These are phyloP conservation scores for Mycena maculata DNA, from an alignment of 768 basidiomycete genomes.

Conservation along the genomic window DNA sequence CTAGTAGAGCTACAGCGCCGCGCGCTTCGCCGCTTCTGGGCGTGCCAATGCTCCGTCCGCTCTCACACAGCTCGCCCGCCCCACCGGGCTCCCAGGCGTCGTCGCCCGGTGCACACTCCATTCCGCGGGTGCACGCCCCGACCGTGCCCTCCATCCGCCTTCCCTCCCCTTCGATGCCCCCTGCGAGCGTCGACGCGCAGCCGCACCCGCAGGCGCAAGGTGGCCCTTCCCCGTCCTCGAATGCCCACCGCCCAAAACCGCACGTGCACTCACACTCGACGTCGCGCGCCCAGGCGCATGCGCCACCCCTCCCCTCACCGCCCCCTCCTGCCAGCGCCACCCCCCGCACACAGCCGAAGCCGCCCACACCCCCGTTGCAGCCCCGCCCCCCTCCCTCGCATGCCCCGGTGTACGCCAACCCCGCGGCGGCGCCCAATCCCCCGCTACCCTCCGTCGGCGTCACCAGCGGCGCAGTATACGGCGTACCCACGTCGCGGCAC, in stretches of 20 bases:
- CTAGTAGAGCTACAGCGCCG: constrained; percentile 43
- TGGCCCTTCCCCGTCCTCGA: not conserved
- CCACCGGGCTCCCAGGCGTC: not conserved
- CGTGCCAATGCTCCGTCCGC: constrained; percentile 6
- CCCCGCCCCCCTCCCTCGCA: not conserved
- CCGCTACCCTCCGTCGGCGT: not conserved
- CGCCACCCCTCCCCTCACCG: not conserved
- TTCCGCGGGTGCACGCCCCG: constrained; percentile 1
- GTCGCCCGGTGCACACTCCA: not conserved
- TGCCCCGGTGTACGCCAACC: not conserved
- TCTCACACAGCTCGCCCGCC: not conserved
- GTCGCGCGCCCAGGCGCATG: constrained; percentile 21
- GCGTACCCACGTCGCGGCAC: not conserved
- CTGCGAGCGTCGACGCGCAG: not conserved
- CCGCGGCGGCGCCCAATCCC: not conserved
- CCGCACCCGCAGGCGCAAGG: not conserved
- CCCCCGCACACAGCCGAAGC: not conserved
- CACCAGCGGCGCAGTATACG: not conserved
- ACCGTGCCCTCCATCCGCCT: not conserved
- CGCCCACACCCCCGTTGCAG: not conserved
- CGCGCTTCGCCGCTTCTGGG: constrained; percentile 3
- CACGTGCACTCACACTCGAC: not conserved
- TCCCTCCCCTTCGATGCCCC: not conserved
- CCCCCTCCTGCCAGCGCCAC: not conserved
- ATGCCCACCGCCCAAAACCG: not conserved